Conservation (phyloP, 768 basidiomycete species). For the Cystobasidium tubakii region DNA sequence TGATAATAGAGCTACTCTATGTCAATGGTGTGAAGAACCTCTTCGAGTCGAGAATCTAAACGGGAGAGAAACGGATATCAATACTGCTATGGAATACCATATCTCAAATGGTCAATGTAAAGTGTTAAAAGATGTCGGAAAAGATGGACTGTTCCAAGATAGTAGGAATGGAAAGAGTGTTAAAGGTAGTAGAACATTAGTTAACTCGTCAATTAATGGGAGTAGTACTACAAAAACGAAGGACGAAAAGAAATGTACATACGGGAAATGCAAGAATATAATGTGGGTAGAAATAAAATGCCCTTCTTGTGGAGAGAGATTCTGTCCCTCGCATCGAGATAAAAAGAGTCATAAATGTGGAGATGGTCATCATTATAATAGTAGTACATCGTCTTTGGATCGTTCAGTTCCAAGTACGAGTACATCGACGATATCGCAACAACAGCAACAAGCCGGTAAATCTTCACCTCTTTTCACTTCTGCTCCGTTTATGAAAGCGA, state of each 20-base stretch:
- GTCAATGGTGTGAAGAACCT: constrained; percentile 7
- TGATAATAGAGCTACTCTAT: constrained; percentile 9
- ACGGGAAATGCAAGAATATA: constrained; percentile 5
- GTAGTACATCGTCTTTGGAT: not conserved
- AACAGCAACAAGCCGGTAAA: not conserved
- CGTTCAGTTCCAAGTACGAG: not conserved
- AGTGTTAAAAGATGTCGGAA: not conserved
- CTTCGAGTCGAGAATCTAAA: not conserved
- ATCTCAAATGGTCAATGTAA: constrained; percentile 12
- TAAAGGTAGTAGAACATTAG: not conserved
- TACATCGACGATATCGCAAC: not conserved
- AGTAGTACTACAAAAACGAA: not conserved
- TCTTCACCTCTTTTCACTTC: not conserved
- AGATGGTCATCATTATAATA: not conserved
- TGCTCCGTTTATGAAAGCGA: not conserved
- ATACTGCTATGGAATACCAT: constrained; percentile 22
- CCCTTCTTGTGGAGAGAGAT: not conserved
- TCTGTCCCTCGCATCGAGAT: constrained; percentile 25
- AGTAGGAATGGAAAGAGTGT: not conserved
- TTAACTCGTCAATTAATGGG: not conserved
- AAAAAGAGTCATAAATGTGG: constrained; percentile 20
- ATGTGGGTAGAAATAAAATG: constrained; percentile 29
- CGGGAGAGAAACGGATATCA: constrained; percentile 22
- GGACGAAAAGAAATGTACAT: not conserved
- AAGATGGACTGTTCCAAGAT: constrained; percentile 5